Evolutionary conservation across 768 basidiomycete species (phyloP), one percentile per base, ranked within the genome.

Genomic region (Trametes villosa): DNA sequence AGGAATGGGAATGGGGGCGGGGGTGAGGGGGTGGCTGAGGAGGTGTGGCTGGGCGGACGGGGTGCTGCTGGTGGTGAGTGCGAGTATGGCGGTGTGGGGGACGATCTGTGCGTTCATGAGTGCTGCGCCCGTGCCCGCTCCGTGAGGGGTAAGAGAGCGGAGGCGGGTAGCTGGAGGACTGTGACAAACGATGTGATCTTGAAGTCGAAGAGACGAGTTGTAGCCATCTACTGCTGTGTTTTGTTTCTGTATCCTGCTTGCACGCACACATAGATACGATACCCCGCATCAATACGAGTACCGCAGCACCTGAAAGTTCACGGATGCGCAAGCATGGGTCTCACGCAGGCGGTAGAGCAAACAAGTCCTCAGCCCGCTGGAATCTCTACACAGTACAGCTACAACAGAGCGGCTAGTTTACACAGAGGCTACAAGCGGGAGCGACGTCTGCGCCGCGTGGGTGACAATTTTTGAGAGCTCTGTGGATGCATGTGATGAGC

Each of bases 381-480:
- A 18, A 9, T 4, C 29, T 56, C 60, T 51, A 54, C 13, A 24
- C 38, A 22, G 30, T 53, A 53, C 62, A 55, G 36, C 36, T 38
- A 57, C 53, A 31, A 31, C 29, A 27, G 12, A 22, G 30, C 24
- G 57, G 15, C 59, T 57, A 60, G 51, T 57, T 49, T 54, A 58
- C 56, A 58, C 56, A 57, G 50, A 58, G 36, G 53, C 31, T 52
- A 62, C 60, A 42, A 63, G 47, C 42, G 62, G 62, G 9, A 50
- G 57, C 46, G 62, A 63, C 34, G 78, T 77, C 71, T 84, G 84
- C 30, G 83, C 83, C 15, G 87, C 84, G 68, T 92, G 90, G 4
- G 87, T 78, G 48, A 92, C 88, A 63, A 93, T 79, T 75, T 91
- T 92, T 63, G 83, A 79, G 30, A 92, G 79, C 70, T 93, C 91